Base-by-base conservation (phyloP, 306 rosid genomes). In the Notholithocarpus densiflorus region DNA sequence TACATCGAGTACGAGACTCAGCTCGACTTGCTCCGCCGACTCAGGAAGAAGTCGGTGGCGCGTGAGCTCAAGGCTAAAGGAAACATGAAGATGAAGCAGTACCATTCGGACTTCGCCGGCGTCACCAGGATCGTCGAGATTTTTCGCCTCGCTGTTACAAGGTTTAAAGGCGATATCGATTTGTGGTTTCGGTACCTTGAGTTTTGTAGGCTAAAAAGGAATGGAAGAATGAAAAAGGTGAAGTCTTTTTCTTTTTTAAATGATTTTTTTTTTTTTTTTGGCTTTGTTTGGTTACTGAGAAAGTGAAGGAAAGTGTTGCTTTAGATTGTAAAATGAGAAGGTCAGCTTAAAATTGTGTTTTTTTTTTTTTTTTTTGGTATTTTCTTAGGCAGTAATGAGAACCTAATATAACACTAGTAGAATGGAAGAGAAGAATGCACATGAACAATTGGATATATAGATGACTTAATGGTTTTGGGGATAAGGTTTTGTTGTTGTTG, bases 141-240 rank as follows among this genome's bases (percentile, higher is more conserved):
- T 29, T 89, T 82, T 40, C 79, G 87, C 79, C 87, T 82, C 24
- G 90, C 83, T 5, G 84, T 81, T 71, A 82, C 62, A 54, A 80
- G 86, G 71, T 86, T 52, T 60, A 89, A 83, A 81, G 92, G 92
- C 9, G 90, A 89, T 45, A 71, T 89, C 72, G 87, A 83, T 68
- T 82, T 89, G 34, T 89, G 92, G 92, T 89, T 89, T 83, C 83
- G 86, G 64, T 88, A 85, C 75, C 88, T 90, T 75, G 97, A 95
- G 86, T 95, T 92, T 78, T 91, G 98, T 68, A 83, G 89, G 54
- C 68, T 62, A 21, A 84, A 83, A 77, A 83, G 85, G 75, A 81
- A 92, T 82, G 98, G 96, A 40, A 90, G 89, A 76, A 92, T 92
- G 98, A 95, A 91, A 86, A 88, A 83, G 97, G 98, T 91, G 76